Evolutionary conservation across 495 filamentous ascomycete genomes (phyloP).

Genomic region (Talaromyces wortmannii): DNA sequence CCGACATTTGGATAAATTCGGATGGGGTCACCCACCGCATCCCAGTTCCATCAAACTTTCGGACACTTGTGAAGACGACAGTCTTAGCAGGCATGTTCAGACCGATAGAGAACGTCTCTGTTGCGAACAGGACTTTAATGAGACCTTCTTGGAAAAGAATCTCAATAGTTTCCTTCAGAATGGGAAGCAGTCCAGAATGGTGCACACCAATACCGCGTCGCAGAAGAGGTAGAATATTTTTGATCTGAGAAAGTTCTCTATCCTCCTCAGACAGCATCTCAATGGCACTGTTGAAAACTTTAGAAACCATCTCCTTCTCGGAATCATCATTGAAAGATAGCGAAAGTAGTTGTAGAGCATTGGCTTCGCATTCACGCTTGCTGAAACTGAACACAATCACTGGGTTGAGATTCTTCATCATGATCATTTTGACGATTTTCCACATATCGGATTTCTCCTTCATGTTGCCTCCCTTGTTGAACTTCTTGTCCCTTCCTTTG

Average conservation of each 20-base stretch:
- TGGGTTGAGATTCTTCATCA: slow-evolving; percentile 90
- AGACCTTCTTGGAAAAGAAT: slow-evolving; percentile 97
- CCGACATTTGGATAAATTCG: slow-evolving; percentile 98
- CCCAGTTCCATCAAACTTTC: slow-evolving; percentile 85
- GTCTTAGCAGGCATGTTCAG: slow-evolving; percentile 99
- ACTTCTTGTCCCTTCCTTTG: slow-evolving; percentile 82
- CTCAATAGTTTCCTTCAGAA: slow-evolving; percentile 97
- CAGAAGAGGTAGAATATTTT: slow-evolving; percentile 82
- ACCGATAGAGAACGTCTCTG: slow-evolving; percentile 97
- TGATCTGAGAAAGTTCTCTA: slow-evolving; percentile 76
- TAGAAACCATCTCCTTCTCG: slow-evolving; percentile 89
- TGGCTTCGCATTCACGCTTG: slow-evolving; percentile 87
- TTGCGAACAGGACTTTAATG: slow-evolving; percentile 96
- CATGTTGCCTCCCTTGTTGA: slow-evolving; percentile 76
- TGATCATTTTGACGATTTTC: slow-evolving; percentile 98
- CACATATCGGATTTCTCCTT: slow-evolving; percentile 75
- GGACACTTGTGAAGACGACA: slow-evolving; percentile 93
- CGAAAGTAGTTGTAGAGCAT: slow-evolving; percentile 75
- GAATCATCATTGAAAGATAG: slow-evolving; percentile 97
- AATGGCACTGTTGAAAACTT: slow-evolving; percentile 88
- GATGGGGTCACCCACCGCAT: slow-evolving; percentile 85
- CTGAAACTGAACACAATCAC: slow-evolving; percentile 99
- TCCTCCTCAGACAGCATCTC: slow-evolving; percentile 88
- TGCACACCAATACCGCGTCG: slow-evolving; percentile 93
- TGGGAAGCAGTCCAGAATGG: slow-evolving; percentile 91